phyloP scores from a whole-genome alignment of 106 monocot species.

The Posidonia australis region DNA sequence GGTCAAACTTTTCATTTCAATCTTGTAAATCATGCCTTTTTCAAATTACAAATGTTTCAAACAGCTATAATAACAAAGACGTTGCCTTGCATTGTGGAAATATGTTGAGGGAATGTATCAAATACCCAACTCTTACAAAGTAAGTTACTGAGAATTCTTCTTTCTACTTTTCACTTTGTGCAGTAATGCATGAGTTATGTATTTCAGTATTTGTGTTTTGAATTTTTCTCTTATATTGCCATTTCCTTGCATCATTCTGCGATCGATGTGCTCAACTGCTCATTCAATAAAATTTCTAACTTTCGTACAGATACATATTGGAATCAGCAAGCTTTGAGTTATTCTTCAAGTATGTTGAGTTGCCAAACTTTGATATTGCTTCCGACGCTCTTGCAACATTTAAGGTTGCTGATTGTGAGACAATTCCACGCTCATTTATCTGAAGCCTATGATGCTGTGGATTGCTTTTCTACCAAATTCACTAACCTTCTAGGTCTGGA shows the following conservation, averaged over 20 bases:
- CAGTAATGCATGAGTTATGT: not conserved
- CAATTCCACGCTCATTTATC: not conserved
- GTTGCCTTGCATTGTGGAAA: constrained; percentile 92
- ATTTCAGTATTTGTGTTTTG: not conserved
- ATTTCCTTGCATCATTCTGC: not conserved
- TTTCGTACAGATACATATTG: constrained; percentile 55
- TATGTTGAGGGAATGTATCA: constrained; percentile 98
- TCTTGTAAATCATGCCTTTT: constrained; percentile 5
- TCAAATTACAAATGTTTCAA: constrained; percentile 18
- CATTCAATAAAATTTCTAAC: constrained; percentile 1
- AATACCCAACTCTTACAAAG: constrained; percentile 87
- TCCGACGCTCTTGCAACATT: constrained; percentile 98
- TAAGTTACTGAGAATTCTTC: constrained; percentile 24
- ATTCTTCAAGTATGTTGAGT: constrained; percentile 91
- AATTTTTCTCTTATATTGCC: not conserved
- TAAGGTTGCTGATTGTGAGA: constrained; percentile 42
- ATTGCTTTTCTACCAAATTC: not conserved
- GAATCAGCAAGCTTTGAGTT: constrained; percentile 83
- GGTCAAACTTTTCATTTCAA: not conserved
- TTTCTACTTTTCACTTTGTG: not conserved
- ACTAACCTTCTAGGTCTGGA: constrained; percentile 7
- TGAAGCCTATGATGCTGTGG: not conserved
- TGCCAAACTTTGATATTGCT: constrained; percentile 97
- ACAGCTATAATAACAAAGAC: constrained; percentile 93
- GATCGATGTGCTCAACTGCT: not conserved